These are phyloP conservation scores for Lactifluus piperatus DNA, from an alignment of 768 basidiomycete species.

Conservation along the genomic window DNA sequence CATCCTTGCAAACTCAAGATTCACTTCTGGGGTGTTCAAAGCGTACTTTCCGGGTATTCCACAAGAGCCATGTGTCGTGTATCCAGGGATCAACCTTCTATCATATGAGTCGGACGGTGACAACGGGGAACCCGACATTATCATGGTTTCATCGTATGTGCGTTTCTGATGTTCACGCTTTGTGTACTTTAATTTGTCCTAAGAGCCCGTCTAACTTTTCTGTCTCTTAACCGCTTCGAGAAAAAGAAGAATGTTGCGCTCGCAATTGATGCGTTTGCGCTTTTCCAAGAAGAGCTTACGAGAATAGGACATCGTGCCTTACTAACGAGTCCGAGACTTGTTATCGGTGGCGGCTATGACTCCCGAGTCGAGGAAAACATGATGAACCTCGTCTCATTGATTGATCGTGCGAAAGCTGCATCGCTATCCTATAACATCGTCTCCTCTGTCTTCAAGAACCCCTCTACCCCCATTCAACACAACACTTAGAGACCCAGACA, in stretches of 20 bases:
- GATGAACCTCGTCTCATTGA: conserved; percentile 52
- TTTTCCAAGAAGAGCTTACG: conserved; percentile 31
- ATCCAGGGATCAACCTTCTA: conserved; percentile 84
- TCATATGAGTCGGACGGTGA: conserved; percentile 47
- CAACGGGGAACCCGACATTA: conserved; percentile 43
- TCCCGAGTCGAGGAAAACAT: conserved; percentile 80
- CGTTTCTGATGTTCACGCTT: not conserved
- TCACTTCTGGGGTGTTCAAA: conserved; percentile 77
- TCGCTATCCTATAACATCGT: conserved; percentile 52
- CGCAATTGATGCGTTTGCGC: conserved; percentile 72
- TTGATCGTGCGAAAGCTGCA: conserved; percentile 45
- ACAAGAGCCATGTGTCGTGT: conserved; percentile 67
- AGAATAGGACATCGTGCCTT: conserved; percentile 8
- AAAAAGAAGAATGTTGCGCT: conserved; percentile 86
- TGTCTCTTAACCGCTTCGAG: conserved; percentile 94
- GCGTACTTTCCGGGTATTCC: conserved; percentile 63
- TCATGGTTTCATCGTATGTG: conserved; percentile 50
- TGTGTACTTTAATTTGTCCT: conserved; percentile 1
- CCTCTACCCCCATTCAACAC: conserved; percentile 35
- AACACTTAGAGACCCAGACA: conserved; percentile 39
- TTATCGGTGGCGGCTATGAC: conserved; percentile 91
- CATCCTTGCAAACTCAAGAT: conserved; percentile 85
- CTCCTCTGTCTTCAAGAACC: conserved; percentile 32
- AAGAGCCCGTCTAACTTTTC: conserved; percentile 60
- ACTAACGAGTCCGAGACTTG: conserved; percentile 46